A percentile compares a stretch with the other conserved stretches of the same genome.
phyloP scores from a whole-genome alignment of 2,329 filamentous ascomycete species.

The Orbilia javanica region DNA sequence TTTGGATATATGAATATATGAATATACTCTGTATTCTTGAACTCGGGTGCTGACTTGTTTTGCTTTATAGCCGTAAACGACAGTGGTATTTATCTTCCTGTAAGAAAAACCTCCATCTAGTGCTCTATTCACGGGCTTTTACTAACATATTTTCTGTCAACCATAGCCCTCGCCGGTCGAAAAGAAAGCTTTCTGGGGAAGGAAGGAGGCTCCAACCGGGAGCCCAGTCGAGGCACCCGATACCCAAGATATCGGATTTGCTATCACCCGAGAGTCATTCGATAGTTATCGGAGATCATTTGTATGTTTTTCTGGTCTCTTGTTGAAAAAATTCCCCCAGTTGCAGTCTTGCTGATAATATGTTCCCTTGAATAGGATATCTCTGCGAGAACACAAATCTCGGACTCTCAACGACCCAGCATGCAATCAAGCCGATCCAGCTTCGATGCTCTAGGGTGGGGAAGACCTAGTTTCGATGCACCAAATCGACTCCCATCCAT shows the following conservation, averaged over 20 bases:
- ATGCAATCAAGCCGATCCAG: constrained; percentile 67
- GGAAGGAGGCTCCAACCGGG: constrained; percentile 68
- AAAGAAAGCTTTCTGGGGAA: constrained; percentile 82
- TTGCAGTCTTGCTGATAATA: not conserved
- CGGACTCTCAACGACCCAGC: constrained; percentile 68
- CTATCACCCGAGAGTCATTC: constrained; percentile 95
- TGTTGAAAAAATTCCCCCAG: not conserved
- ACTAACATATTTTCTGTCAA: constrained; percentile 41
- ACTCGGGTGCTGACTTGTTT: constrained; percentile 63
- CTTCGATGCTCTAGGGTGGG: constrained; percentile 60
- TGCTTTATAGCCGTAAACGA: constrained; percentile 84
- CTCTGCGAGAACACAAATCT: constrained; percentile 83
- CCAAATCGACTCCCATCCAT: constrained; percentile 74
- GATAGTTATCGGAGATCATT: constrained; percentile 97
- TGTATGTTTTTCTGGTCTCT: constrained; percentile 71
- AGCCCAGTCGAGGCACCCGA: constrained; percentile 70
- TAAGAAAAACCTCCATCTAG: constrained; percentile 67
- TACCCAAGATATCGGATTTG: constrained; percentile 78
- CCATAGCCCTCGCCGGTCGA: constrained; percentile 86
- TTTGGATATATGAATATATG: not conserved
- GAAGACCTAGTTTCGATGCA: constrained; percentile 82
- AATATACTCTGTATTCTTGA: not conserved
- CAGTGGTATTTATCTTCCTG: constrained; percentile 92
- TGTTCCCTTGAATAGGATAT: constrained; percentile 76
- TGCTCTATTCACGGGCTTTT: not conserved